Conservation (phyloP, 1,139 yeast genomes). For the Hyphopichia buzzinii region DNA sequence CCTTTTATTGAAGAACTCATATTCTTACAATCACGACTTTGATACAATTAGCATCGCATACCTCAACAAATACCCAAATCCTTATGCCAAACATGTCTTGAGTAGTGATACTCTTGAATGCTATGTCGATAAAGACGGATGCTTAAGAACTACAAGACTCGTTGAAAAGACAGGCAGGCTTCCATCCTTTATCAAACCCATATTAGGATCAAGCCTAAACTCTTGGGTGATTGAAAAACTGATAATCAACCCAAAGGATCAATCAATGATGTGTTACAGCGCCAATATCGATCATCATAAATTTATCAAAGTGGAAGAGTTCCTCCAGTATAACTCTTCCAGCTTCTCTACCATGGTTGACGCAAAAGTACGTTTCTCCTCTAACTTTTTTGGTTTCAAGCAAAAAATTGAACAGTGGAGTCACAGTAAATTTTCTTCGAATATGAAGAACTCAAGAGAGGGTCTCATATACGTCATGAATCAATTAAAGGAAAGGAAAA, state of each 20-base stretch:
- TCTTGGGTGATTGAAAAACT: conserved; percentile 86
- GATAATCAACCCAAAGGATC: conserved; percentile 61
- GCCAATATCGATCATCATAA: conserved; percentile 84
- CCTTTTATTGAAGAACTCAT: conserved; percentile 56
- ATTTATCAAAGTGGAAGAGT: conserved; percentile 79
- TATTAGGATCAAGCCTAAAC: conserved; percentile 69
- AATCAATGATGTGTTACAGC: conserved; percentile 66
- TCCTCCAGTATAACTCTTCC: conserved; percentile 42
- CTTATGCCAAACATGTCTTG: conserved; percentile 84
- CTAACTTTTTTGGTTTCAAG: conserved; percentile 69
- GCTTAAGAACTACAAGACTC: conserved; percentile 69
- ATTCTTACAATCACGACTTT: conserved; percentile 62
- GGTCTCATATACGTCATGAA: conserved; percentile 84
- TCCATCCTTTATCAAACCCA: conserved; percentile 77
- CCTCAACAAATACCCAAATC: conserved; percentile 86
- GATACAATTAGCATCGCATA: conserved; percentile 75
- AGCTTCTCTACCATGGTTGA: conserved; percentile 36
- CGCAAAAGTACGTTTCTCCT: conserved; percentile 65
- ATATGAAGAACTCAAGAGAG: conserved; percentile 61
- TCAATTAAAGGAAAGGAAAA: conserved; percentile 23
- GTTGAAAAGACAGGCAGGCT: conserved; percentile 78
- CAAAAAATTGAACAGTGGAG: conserved; percentile 85
- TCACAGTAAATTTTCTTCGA: conserved; percentile 63
- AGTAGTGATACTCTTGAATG: conserved; percentile 76
- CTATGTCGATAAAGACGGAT: conserved; percentile 59